Conservation (phyloP, 495 filamentous ascomycete species). For the Aspergillus olivimuriae region DNA sequence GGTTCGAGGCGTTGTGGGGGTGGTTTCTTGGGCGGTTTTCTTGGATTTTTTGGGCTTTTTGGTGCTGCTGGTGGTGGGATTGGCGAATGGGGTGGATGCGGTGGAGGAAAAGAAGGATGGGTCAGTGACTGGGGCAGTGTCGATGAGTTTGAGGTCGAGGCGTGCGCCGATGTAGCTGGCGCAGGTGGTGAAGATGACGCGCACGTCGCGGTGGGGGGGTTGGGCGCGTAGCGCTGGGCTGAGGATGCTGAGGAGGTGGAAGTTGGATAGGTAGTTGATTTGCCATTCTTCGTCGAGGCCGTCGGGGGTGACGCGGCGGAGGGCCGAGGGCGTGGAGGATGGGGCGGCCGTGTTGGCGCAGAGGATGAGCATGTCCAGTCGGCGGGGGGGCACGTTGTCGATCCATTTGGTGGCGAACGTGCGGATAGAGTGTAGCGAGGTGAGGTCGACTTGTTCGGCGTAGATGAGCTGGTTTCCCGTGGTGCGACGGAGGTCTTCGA, state of each 20-base stretch:
- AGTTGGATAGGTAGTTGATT: conserved; percentile 92
- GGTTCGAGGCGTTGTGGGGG: no score
- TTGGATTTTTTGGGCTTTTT: conserved; percentile 15
- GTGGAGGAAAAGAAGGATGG: conserved; percentile 17
- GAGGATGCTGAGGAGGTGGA: conserved; percentile 86
- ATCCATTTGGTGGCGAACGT: conserved; percentile 98
- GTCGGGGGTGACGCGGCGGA: conserved; percentile 55
- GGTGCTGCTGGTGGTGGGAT: conserved; percentile 1
- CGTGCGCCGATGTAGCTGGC: conserved; percentile 72
- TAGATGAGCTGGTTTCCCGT: conserved; percentile 89
- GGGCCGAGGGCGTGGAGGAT: conserved; percentile 47
- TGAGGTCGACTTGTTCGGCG: conserved; percentile 88
- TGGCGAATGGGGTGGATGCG: conserved; percentile 5
- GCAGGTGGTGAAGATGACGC: conserved; percentile 82
- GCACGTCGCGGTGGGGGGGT: conserved; percentile 86
- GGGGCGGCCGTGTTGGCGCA: conserved; percentile 68
- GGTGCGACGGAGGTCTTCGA: conserved; percentile 73
- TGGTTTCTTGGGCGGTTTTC: not conserved
- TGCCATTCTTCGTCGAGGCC: conserved; percentile 87
- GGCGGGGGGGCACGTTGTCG: conserved; percentile 83
- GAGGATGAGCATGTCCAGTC: conserved; percentile 89
- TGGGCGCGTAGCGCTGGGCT: conserved; percentile 83
- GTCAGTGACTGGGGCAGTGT: conserved; percentile 23
- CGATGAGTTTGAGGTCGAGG: conserved; percentile 44
- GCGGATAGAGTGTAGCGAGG: conserved; percentile 79